A percentile compares a stretch with the other conserved stretches of the same genome.
Conservation (phyloP, 129 eudicot genomes). For the Kitagawia praeruptora region DNA sequence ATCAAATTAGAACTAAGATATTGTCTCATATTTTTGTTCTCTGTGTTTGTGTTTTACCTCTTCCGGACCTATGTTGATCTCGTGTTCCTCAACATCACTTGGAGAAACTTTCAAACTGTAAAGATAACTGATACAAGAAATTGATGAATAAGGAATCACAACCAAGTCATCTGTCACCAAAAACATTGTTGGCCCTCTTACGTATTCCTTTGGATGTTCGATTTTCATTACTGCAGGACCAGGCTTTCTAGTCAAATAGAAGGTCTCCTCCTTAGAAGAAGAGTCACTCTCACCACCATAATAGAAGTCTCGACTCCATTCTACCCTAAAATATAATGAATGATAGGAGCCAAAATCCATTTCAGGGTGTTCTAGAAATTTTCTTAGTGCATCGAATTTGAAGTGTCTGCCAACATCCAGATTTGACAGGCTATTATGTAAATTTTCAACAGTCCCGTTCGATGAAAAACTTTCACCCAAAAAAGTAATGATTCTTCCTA, state of each 20-base stretch:
- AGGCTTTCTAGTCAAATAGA: not conserved
- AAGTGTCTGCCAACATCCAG: conserved; percentile 24
- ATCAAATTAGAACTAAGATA: conserved; percentile 1
- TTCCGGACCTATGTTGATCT: conserved; percentile 25
- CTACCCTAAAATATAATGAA: conserved; percentile 14
- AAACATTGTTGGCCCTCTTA: conserved; percentile 14
- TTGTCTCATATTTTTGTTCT: not conserved
- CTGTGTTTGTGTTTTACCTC: conserved; percentile 9
- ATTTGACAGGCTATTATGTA: conserved; percentile 25
- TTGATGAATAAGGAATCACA: conserved; percentile 18
- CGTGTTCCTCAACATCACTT: conserved; percentile 33
- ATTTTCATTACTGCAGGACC: not conserved
- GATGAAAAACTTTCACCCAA: conserved; percentile 8
- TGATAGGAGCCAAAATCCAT: conserved; percentile 23
- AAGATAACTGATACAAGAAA: conserved; percentile 22
- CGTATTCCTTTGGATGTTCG: conserved; percentile 1
- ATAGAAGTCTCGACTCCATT: not conserved
- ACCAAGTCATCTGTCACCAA: conserved; percentile 30
- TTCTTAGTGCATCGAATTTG: conserved; percentile 25
- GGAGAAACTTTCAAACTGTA: conserved; percentile 20
- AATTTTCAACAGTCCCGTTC: conserved; percentile 17
- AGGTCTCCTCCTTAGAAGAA: not conserved
- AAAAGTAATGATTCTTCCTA: conserved; percentile 20
- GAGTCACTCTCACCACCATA: not conserved
- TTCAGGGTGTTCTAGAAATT: conserved; percentile 23